Percentiles rank a stretch among this genome's conserved stretches.
Evolutionary conservation across 148 eudicot species (phyloP).

Genomic region (Silene uniflora): DNA sequence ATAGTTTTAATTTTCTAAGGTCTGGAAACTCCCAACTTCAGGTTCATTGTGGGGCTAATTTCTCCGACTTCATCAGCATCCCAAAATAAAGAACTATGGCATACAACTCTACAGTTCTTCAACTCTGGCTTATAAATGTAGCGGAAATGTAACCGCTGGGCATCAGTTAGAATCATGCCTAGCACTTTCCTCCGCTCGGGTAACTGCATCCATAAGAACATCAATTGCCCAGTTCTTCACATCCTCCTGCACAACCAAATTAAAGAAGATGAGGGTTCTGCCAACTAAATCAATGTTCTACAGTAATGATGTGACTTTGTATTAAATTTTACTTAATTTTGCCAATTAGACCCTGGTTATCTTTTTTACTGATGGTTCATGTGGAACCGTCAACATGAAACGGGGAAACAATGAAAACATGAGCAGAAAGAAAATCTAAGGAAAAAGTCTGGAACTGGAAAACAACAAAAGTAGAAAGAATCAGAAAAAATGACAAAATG

Average conservation of each 20-base stretch:
- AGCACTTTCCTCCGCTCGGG: slow-evolving; percentile 36
- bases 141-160: not conserved
- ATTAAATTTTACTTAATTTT: no score
- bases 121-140: not conserved
- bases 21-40: not conserved
- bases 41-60: not conserved
- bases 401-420: not conserved
- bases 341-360: not conserved
- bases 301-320: not conserved
- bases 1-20: not conserved
- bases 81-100: not conserved
- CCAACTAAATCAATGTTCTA: not conserved
- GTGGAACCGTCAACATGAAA: not conserved
- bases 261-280: slow-evolving; percentile 5
- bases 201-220: slow-evolving; percentile 45
- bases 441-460: not conserved
- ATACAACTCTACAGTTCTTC: not conserved
- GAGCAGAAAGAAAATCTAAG: not conserved
- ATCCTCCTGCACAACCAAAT: slow-evolving; percentile 38
- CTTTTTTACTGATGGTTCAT: not conserved
- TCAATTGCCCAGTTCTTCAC: slow-evolving; percentile 47
- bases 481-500: not conserved
- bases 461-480: not conserved
- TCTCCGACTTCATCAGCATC: not conserved
- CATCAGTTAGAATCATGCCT: slow-evolving; percentile 24